Evolutionary conservation across 495 filamentous ascomycete genomes (phyloP).

Genomic region (Thozetella sp.): DNA sequence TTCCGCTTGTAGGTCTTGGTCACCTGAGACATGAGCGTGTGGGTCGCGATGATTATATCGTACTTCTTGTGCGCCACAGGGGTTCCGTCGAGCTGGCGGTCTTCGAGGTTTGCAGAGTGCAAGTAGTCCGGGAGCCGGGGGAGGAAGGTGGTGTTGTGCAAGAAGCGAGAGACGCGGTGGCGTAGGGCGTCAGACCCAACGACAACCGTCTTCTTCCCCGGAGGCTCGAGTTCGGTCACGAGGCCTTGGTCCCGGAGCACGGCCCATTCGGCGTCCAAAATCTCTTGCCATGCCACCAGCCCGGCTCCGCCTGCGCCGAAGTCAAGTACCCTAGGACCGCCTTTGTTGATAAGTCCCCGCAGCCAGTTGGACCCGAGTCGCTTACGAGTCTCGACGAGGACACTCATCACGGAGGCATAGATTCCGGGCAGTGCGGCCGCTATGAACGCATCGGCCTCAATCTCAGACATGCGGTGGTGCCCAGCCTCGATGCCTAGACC

Average conservation of each 20-base stretch:
- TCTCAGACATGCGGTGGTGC: slow-evolving; percentile 74
- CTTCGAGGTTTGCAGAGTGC: slow-evolving; percentile 50
- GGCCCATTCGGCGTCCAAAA: slow-evolving; percentile 80
- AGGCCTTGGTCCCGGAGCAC: slow-evolving; percentile 55
- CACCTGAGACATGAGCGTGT: slow-evolving; percentile 74
- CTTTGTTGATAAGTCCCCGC: slow-evolving; percentile 62
- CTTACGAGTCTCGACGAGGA: slow-evolving; percentile 82
- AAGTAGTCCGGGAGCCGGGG: slow-evolving; percentile 90
- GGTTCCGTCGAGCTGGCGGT: slow-evolving; percentile 38
- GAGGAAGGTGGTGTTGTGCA: slow-evolving; percentile 90
- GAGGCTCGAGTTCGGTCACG: slow-evolving; percentile 29
- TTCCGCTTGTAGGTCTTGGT: slow-evolving; percentile 74
- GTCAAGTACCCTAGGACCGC: slow-evolving; percentile 78
- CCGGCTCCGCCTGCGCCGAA: slow-evolving; percentile 84
- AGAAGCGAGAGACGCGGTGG: slow-evolving; percentile 71
- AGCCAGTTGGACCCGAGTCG: slow-evolving; percentile 84
- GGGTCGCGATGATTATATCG: slow-evolving; percentile 88
- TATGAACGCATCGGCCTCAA: slow-evolving; percentile 85
- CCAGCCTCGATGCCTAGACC: slow-evolving; percentile 70
- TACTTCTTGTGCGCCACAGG: slow-evolving; percentile 70
- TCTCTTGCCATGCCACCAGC: slow-evolving; percentile 80
- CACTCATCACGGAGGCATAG: slow-evolving; percentile 73
- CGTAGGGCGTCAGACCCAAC: slow-evolving; percentile 59
- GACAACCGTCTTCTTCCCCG: slow-evolving; percentile 52
- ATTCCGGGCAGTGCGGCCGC: slow-evolving; percentile 78